Base-by-base conservation (phyloP, 2,329 filamentous ascomycete genomes). In the Diatrype stigma region DNA sequence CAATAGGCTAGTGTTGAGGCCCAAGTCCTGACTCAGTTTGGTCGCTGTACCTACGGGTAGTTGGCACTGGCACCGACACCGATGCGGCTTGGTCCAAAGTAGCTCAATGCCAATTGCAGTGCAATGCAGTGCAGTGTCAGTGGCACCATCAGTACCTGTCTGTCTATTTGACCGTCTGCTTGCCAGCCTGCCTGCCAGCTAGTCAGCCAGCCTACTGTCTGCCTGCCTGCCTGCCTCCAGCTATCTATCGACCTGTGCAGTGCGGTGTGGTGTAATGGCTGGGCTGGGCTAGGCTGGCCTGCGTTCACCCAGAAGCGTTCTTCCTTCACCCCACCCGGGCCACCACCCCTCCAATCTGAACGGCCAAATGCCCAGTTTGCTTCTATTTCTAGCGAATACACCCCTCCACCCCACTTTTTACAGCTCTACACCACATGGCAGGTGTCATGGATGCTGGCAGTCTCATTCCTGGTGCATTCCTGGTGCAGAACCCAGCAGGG, bases 341-440 rank as follows among this genome's bases (percentile, higher is more conserved):
- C 60, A 52, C 57, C 55, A 6, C 56, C 50, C 34, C 16, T 6
- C 34, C 6, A 14, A 7, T 16, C 16, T 6, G 6, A 37, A 14
- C 14, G 4, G 6, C n/a, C 34, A 14, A 16, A 37, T 37, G 6
- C 34, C 34, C 34, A 14, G 16, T 16, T 37, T 37, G 40, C 38
- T 30, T 45, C 26, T 50, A 47, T 37, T 47, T 52, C 30, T 12
- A 37, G n/a, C 34, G n/a, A 14, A 37, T 37, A 44, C 22, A 28
- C 40, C 40, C 55, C 53, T 52, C 49, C 60, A 52, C 57, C 55
- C 56, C 51, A 58, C 58, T 52, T 56, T 49, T 50, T 45, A 48
- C 53, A 56, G 52, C 51, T 55, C 54, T 55, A 56, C 56, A 57
- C 63, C 63, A 65, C 62, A 66, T 65, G 63, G 63, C 63, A 50